Evolutionary conservation across 345 rosid genomes (phyloP), one percentile per base, ranked within the genome.

Genomic region (Sisymbrium altissimum): DNA sequence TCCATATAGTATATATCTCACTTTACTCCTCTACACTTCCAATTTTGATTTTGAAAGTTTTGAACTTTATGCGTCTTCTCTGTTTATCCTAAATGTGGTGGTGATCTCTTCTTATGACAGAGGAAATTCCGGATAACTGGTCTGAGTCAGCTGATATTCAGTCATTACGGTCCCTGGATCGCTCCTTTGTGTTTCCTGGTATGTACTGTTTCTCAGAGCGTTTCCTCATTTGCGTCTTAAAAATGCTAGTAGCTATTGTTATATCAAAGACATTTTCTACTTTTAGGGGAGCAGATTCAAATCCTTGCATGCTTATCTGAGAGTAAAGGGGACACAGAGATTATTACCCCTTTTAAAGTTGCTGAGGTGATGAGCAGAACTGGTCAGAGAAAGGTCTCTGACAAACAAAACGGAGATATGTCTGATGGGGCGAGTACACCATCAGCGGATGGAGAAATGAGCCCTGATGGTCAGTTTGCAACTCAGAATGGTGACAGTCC

Each of bases 181-280:
- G 97, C 32, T 81, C 90, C 44, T 89, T 96, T 86, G 97, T 96
- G 58, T 92, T 96, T 72, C 96, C 97, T 32, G 99, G 98, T 90
- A 77, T 43, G 64, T 7, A 3, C 35, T 53, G 35, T 25, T 65
- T 65, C 63, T 59, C 49, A n/a, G 4, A 52, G 53, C 64, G 23
- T 59, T 25, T 43, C 27, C 18, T 21, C 35, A 2, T 44, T 68
- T 72, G 17, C 3, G 9, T 77, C 35, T 50, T 66, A 0, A 1
- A 53, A 46, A 23, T 59, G 39, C 23, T 9, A 25, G 18, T 45
- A 45, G 59, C 11, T 63, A 43, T 27, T 78, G 60, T 27, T 43
- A 44, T 53, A 52, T 50, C 29, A 17, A 15, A 18, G 36, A 15
- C 19, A 23, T 69, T 77, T 70, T 68, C 63, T 62, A 66, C 76